Conservation (phyloP, 2,329 filamentous ascomycete species). For the Fusarium pseudoanthophilum region DNA sequence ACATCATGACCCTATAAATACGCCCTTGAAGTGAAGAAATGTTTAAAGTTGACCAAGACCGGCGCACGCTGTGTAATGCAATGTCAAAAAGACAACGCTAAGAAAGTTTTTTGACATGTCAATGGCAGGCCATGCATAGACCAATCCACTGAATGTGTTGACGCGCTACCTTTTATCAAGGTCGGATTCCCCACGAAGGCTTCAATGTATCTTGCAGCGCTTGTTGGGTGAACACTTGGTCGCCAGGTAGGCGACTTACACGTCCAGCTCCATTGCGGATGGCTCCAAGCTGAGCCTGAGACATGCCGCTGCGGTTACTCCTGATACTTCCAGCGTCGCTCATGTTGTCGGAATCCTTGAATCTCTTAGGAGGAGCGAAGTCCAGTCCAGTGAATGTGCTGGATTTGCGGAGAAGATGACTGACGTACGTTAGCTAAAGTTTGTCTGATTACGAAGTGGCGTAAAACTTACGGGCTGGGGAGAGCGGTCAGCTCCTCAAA, state of each 20-base stretch:
- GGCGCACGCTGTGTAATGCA: slow-evolving; percentile 45
- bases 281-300: slow-evolving; percentile 73
- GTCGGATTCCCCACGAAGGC: slow-evolving; percentile 67
- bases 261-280: slow-evolving; percentile 87
- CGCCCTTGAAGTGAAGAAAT: slow-evolving; percentile 44
- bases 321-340: slow-evolving; percentile 74
- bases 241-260: slow-evolving; percentile 83
- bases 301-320: slow-evolving; percentile 78
- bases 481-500: slow-evolving; percentile 88
- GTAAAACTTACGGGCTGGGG: slow-evolving; percentile 84
- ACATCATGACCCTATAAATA: slow-evolving; percentile 47
- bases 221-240: slow-evolving; percentile 80
- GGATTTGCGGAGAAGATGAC: slow-evolving; percentile 79
- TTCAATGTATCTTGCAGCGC: slow-evolving; percentile 71
- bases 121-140: slow-evolving; percentile 3
- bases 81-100: slow-evolving; percentile 41
- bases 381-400: slow-evolving; percentile 81
- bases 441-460: too few species aligned
- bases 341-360: slow-evolving; percentile 70
- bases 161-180: slow-evolving; percentile 44
- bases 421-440: slow-evolving; percentile 50
- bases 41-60: slow-evolving; percentile 41
- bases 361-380: slow-evolving; percentile 81
- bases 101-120: slow-evolving; percentile 18
- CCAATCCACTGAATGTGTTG: slow-evolving; percentile 1